Conservation (phyloP, 1,139 yeast species). For the Pichia sp. region DNA sequence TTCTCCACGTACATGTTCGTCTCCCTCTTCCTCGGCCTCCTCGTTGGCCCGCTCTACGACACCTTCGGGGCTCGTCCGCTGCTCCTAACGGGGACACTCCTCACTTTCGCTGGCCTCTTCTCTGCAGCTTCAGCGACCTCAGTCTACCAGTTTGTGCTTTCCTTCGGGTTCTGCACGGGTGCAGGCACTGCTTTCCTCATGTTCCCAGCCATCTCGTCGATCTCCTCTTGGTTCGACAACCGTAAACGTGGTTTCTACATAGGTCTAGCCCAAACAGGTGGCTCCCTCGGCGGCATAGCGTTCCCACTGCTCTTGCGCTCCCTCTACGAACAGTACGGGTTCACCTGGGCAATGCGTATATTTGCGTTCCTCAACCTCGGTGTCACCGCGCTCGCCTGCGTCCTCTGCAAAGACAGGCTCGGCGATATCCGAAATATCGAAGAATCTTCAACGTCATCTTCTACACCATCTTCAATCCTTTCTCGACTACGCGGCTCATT, state of each 20-base stretch:
- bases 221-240: constrained; percentile 25
- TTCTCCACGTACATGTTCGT: constrained; percentile 53
- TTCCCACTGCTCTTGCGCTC: constrained; percentile 52
- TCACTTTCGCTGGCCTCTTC: constrained; percentile 25
- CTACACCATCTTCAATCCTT: too few species aligned
- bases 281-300: constrained; percentile 54
- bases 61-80: constrained; percentile 43
- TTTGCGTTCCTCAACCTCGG: constrained; percentile 46
- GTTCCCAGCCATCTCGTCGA: constrained; percentile 45
- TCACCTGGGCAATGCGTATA: constrained; percentile 53
- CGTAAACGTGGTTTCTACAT: constrained; percentile 46
- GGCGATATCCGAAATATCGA: too few species aligned
- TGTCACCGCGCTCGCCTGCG: too few species aligned
- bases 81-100: constrained; percentile 36
- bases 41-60: constrained; percentile 60
- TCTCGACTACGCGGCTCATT: too few species aligned
- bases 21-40: constrained; percentile 49
- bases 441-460: too few species aligned
- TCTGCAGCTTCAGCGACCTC: constrained; percentile 18
- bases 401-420: too few species aligned
- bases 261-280: constrained; percentile 57
- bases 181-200: constrained; percentile 50
- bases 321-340: constrained; percentile 46
- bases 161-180: constrained; percentile 47
- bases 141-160: constrained; percentile 42